Evolutionary conservation across 2,329 filamentous ascomycete genomes (phyloP).

Genomic region (Alternaria tenuissima): DNA sequence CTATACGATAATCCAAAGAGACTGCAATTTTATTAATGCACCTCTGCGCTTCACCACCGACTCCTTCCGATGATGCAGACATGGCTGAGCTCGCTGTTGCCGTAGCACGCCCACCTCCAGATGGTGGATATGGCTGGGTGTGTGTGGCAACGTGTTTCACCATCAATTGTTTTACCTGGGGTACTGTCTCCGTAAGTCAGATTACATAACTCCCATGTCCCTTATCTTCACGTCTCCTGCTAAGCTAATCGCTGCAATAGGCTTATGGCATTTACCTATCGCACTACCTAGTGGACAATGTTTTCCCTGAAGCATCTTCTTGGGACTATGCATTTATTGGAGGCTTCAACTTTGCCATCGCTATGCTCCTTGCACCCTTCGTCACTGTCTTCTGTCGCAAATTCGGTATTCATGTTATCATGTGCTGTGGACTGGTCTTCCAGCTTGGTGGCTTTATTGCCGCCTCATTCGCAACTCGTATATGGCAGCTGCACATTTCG

Average conservation of each 20-base stretch:
- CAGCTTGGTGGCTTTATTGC: conserved; percentile 47
- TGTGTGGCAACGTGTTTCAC: conserved; percentile 24
- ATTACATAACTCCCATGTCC: too few species aligned
- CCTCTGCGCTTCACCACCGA: neutral
- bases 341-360: conserved; percentile 49
- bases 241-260: neutral
- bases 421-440: conserved; percentile 47
- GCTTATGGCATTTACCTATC: conserved; percentile 56
- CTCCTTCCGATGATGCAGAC: neutral
- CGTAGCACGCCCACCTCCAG: conserved; percentile 13
- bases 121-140: conserved; percentile 29
- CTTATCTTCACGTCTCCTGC: neutral
- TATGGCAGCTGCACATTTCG: conserved; percentile 54
- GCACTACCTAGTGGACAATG: conserved; percentile 50
- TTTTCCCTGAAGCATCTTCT: conserved; percentile 45
- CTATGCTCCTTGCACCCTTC: conserved; percentile 47
- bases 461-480: conserved; percentile 49
- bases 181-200: conserved; percentile 25
- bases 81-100: neutral
- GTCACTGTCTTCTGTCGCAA: conserved; percentile 40
- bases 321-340: conserved; percentile 54
- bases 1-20: neutral
- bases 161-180: conserved; percentile 22
- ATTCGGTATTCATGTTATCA: conserved; percentile 36
- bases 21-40: neutral